Evolutionary conservation across 192 early-diverging fungal genomes (phyloP).

Genomic region (Rhizophagus sp.): DNA sequence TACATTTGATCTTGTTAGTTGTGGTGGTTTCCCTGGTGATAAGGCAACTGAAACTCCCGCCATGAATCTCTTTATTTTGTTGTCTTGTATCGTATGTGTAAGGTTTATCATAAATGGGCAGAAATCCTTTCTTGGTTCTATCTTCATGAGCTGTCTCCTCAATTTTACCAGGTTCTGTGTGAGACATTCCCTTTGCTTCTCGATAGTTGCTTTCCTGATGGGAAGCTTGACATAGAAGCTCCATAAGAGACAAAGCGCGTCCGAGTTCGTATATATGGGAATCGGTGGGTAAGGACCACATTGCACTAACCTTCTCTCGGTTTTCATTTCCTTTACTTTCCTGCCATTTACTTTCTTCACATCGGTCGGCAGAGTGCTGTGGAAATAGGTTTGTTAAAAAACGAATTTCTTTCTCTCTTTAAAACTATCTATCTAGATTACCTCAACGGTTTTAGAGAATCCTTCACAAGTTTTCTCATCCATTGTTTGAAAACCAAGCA

Average conservation of each 20-base stretch:
- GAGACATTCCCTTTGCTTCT: neutral
- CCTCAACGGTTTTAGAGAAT: too few species aligned
- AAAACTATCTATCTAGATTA: too few species aligned
- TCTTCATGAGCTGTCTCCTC: neutral
- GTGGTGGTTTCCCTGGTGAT: neutral
- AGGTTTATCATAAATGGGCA: neutral
- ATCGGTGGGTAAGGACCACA: neutral
- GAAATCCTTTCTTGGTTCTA: neutral
- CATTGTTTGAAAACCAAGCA: neutral
- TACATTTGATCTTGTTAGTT: neutral
- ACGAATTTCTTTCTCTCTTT: too few species aligned
- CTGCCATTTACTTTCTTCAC: neutral
- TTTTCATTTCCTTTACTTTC: too few species aligned
- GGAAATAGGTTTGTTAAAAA: neutral
- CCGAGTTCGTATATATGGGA: too few species aligned
- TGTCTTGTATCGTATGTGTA: neutral
- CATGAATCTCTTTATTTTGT: neutral
- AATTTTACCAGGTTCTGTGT: neutral
- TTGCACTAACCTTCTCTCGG: neutral
- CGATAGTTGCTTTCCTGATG: neutral
- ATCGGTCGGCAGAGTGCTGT: neutral
- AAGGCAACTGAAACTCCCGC: neutral
- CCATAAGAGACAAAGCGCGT: neutral
- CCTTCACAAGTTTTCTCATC: neutral
- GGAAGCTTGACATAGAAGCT: neutral